phyloP scores from a whole-genome alignment of 345 rosid species.

The Atalantia buxifolia region DNA sequence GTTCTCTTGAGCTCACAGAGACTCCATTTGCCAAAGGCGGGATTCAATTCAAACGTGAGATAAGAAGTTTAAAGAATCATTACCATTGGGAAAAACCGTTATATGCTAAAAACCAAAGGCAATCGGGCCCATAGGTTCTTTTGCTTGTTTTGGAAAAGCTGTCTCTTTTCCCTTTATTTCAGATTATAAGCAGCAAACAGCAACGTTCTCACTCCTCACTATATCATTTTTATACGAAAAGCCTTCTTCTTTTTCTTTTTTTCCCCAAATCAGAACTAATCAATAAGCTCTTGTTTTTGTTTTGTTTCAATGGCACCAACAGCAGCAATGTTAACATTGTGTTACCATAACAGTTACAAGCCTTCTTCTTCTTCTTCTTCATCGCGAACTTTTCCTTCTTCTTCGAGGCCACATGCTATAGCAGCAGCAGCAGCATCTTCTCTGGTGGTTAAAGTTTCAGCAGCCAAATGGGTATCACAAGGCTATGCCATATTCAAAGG shows the following conservation, averaged over 20 bases:
- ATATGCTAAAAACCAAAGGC: neutral
- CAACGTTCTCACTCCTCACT: too few relatives aligned
- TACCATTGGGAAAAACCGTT: too few relatives aligned
- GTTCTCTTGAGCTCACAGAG: neutral
- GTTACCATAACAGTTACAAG: conserved; percentile 19
- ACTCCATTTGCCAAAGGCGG: neutral
- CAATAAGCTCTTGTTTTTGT: too few relatives aligned
- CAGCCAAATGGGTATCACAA: conserved; percentile 19
- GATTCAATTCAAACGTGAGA: too few relatives aligned
- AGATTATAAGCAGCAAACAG: too few relatives aligned
- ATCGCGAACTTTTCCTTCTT: conserved; percentile 9
- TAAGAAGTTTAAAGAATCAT: too few relatives aligned
- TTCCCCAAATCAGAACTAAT: too few relatives aligned
- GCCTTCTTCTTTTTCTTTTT: too few relatives aligned
- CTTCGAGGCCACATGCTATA: conserved; percentile 6
- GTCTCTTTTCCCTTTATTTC: too few relatives aligned
- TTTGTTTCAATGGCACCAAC: conserved; percentile 52
- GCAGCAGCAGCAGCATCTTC: neutral
- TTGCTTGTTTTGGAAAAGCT: neutral
- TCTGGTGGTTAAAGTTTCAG: conserved; percentile 11
- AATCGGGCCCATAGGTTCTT: neutral
- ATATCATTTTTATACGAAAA: too few relatives aligned
- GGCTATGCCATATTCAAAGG: neutral
- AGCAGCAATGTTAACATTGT: conserved; percentile 65
- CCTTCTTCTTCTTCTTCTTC: conserved; percentile 9